Evolutionary conservation across 345 rosid genomes (phyloP), one percentile per base, ranked within the genome.

Genomic region (Eucalyptus sp.): DNA sequence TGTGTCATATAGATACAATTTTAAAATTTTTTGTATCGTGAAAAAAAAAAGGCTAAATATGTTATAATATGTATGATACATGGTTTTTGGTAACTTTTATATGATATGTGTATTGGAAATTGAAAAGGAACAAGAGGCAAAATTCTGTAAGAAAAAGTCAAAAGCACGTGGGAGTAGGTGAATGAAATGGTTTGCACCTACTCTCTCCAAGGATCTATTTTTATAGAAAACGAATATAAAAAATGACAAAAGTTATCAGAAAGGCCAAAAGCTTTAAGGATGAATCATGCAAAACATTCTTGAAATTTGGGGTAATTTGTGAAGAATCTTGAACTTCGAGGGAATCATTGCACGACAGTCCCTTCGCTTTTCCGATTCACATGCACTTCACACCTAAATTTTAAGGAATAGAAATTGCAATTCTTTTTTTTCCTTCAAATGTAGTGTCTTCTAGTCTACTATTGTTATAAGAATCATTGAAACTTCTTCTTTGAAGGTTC

Each of bases 1-100:
- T 3, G 25, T 52, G 58, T 7, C 1, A 0, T 18, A 8, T 4
- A 18, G 0, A 1, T 52, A 52, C 0, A 52, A 52, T 1, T 52
- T 52, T 7, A 52, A 1, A 52, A 0, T 1, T 18, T 18, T 18
- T 52, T 52, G 24, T 52, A 52, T 52, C 4, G 4, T 18, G 3
- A 33, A 7, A 52, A 52, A 52, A 14, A 52, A 46, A 46, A 22
- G 4, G 62, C 1, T 56, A 4, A 56, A 56, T 24, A 1, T 24
- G 3, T 56, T 56, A 50, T 50, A 14, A 13, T 50, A 22, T 0
- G 13, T 24, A 2, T 56, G 13, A 24, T 56, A 2, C 0, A 56
- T 56, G 62, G 6, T 56, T 56, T 56, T 56, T 24, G 11, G 29
- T 56, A 56, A 56, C 62, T 24, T 56, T 56, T 56, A 24, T 29